Evolutionary conservation across 208 protist genomes (phyloP).

Genomic region (Trypanosoma grayi): DNA sequence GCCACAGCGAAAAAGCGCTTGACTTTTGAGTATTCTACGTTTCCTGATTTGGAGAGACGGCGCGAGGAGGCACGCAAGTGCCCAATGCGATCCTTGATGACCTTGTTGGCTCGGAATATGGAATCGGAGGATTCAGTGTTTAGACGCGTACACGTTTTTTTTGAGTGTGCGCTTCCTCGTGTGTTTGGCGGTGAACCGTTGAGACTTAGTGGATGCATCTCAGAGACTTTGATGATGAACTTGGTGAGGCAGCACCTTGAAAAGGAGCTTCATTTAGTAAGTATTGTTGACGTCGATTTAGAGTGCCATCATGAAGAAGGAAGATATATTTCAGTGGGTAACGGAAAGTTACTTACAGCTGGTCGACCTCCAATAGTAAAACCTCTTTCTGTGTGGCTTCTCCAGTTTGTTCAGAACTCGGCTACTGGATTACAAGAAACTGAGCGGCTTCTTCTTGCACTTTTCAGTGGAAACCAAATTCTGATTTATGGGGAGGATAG

Average conservation of each 20-base stretch:
- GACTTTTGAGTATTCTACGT: constrained; percentile 50
- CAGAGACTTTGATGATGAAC: constrained; percentile 1
- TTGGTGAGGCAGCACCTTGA: constrained; percentile 7
- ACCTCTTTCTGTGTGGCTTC: constrained; percentile 62
- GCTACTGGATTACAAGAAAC: constrained; percentile 12
- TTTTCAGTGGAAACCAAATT: constrained; percentile 78
- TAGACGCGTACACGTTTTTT: constrained; percentile 32
- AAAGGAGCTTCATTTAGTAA: constrained; percentile 2
- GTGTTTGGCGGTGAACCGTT: constrained; percentile 24
- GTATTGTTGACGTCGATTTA: constrained; percentile 10
- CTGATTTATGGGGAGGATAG: constrained; percentile 43
- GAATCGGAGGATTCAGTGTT: constrained; percentile 19
- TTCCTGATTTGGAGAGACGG: constrained; percentile 54
- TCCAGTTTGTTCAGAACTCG: constrained; percentile 32
- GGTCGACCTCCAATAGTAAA: constrained; percentile 21
- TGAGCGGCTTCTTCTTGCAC: constrained; percentile 43
- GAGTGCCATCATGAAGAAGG: background rate
- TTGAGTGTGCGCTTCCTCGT: constrained; percentile 30
- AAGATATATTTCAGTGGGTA: background rate
- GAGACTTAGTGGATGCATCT: background rate
- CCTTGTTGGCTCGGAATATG: constrained; percentile 31
- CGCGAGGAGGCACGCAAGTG: constrained; percentile 59
- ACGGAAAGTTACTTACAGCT: constrained; percentile 7
- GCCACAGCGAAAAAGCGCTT: constrained; percentile 31
- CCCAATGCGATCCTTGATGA: constrained; percentile 49